A percentile compares a stretch with the other conserved stretches of the same genome.
Conservation (phyloP, 2,329 filamentous ascomycete species). For the Chalaropsis ovoidea region DNA sequence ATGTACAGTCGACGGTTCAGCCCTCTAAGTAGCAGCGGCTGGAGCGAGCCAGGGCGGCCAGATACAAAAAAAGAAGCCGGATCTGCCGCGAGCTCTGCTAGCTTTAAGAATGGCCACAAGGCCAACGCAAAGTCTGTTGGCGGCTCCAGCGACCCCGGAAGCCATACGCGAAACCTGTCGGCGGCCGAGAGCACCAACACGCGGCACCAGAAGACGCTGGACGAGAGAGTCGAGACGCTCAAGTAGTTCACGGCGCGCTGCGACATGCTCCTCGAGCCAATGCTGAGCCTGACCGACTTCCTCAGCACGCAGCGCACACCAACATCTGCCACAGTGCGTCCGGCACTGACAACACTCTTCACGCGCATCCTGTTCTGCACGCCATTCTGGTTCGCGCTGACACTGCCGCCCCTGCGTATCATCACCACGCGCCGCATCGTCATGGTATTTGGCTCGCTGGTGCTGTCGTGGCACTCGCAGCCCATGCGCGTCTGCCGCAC, state of each 20-base stretch:
- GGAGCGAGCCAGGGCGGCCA: constrained; percentile 42
- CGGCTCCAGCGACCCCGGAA: constrained; percentile 25
- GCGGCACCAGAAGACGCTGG: constrained; percentile 82
- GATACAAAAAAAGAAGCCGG: constrained; percentile 18
- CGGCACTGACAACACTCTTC: constrained; percentile 80
- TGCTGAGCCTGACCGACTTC: constrained; percentile 84
- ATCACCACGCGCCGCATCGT: constrained; percentile 78
- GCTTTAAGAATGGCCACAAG: constrained; percentile 30
- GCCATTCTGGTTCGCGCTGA: constrained; percentile 76
- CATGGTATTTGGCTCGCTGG: constrained; percentile 74
- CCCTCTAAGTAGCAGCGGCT: constrained; percentile 75
- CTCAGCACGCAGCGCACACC: constrained; percentile 82
- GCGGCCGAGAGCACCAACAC: constrained; percentile 51
- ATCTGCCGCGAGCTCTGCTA: constrained; percentile 16
- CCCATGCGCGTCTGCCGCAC: constrained; percentile 75
- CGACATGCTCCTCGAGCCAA: constrained; percentile 81
- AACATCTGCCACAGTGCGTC: constrained; percentile 80
- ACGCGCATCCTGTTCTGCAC: constrained; percentile 80
- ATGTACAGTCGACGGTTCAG: constrained; percentile 91
- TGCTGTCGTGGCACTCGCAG: constrained; percentile 84
- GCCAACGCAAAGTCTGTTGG: constrained; percentile 29
- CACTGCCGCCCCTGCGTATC: constrained; percentile 70
- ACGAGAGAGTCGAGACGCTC: constrained; percentile 92
- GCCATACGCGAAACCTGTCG: constrained; percentile 37
- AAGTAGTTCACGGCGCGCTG: constrained; percentile 84